A percentile compares a stretch with the other conserved stretches of the same genome.
Conservation (phyloP, 129 eudicot genomes). For the Arctium lappa region DNA sequence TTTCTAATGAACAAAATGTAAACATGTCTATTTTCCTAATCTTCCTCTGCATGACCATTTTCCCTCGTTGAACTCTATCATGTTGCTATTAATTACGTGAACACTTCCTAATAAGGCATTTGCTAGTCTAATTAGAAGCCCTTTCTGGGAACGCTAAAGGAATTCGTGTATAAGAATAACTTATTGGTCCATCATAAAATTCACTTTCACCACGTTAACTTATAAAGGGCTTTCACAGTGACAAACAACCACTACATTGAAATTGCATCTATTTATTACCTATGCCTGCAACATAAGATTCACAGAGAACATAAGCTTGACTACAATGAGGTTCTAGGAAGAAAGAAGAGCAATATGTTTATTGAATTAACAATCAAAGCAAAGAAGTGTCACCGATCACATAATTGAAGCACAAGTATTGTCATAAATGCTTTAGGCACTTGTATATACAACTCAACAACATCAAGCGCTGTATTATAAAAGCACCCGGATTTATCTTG, state of each 20-base stretch:
- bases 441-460: background rate
- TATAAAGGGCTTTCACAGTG: background rate
- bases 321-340: background rate
- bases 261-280: background rate
- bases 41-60: background rate
- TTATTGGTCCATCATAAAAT: background rate
- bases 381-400: background rate
- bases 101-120: background rate
- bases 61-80: background rate
- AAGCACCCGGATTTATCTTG: constrained; percentile 7
- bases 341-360: background rate
- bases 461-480: background rate
- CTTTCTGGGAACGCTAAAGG: background rate
- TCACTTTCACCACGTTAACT: background rate
- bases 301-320: background rate
- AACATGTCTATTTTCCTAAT: background rate
- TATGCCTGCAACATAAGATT: background rate
- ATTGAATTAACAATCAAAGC: background rate
- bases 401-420: background rate
- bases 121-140: background rate
- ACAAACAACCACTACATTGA: background rate
- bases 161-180: background rate
- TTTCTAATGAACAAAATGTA: background rate
- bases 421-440: constrained; percentile 2
- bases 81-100: background rate